A percentile compares a stretch with the other conserved stretches of the same genome.
These are phyloP conservation scores for Russula virescens DNA, from an alignment of 768 basidiomycete species.

Conservation along the genomic window DNA sequence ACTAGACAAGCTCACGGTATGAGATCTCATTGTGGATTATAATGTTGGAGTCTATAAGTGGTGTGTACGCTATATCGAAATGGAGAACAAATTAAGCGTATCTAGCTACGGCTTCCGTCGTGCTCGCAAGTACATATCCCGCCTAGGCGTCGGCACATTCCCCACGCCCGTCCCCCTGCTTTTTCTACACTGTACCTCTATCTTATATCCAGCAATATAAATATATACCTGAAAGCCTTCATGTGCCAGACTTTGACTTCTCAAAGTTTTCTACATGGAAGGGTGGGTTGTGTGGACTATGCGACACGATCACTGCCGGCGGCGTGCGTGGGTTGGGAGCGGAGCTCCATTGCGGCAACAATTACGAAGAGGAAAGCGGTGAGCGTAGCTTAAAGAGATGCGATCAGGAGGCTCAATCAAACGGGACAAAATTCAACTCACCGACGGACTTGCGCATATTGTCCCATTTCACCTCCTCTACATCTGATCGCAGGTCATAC, in stretches of 20 bases:
- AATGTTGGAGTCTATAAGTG: slow-evolving; percentile 15
- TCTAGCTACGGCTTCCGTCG: neutral
- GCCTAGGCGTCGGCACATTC: neutral
- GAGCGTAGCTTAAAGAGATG: slow-evolving; percentile 49
- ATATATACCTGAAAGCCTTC: neutral
- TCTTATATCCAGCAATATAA: neutral
- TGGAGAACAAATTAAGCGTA: neutral
- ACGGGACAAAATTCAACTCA: slow-evolving; percentile 34
- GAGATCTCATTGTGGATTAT: slow-evolving; percentile 14
- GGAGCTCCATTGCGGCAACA: slow-evolving; percentile 64
- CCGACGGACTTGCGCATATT: slow-evolving; percentile 81
- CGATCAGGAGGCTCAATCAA: neutral
- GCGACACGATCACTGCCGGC: slow-evolving; percentile 19
- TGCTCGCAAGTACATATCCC: neutral
- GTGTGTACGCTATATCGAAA: slow-evolving; percentile 19
- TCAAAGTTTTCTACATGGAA: slow-evolving; percentile 8
- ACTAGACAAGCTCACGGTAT: slow-evolving; percentile 53
- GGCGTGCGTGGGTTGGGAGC: slow-evolving; percentile 33
- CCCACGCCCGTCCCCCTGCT: too few relatives aligned
- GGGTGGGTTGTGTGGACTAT: neutral
- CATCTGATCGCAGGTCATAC: slow-evolving; percentile 72
- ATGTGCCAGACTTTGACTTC: slow-evolving; percentile 16
- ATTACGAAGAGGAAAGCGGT: slow-evolving; percentile 63
- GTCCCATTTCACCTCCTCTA: slow-evolving; percentile 85
- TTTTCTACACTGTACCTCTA: neutral